phyloP scores from a whole-genome alignment of 2,329 filamentous ascomycete species.

The Mycosphaerella arachidis region DNA sequence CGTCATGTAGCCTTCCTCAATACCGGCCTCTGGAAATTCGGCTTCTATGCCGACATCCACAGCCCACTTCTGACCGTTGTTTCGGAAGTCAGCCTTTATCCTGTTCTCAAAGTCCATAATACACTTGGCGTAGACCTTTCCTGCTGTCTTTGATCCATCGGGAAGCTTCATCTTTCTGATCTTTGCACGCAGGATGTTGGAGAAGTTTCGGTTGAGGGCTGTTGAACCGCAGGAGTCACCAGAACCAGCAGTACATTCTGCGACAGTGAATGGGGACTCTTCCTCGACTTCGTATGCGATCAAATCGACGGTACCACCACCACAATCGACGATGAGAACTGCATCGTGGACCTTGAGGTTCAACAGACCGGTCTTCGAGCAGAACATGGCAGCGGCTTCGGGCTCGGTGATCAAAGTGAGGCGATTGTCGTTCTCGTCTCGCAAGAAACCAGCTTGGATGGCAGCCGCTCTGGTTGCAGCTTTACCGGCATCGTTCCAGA shows the following conservation, averaged over 20 bases:
- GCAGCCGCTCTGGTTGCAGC: constrained; percentile 92
- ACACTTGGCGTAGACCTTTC: constrained; percentile 96
- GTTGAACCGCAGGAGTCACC: constrained; percentile 98
- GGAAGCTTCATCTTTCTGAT: constrained; percentile 99
- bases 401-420: constrained; percentile 93
- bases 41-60: constrained; percentile 96
- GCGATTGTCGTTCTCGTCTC: constrained; percentile 96
- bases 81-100: constrained; percentile 99
- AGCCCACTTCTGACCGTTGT: constrained; percentile 98
- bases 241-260: constrained; percentile 93
- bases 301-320: constrained; percentile 96
- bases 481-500: constrained; percentile 99
- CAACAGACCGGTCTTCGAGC: constrained; percentile 89
- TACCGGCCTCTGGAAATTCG: constrained; percentile 94
- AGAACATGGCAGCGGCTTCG: constrained; percentile 95
- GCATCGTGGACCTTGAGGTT: constrained; percentile 98
- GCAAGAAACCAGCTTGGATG: constrained; percentile 92
- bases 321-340: constrained; percentile 96
- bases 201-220: constrained; percentile 95
- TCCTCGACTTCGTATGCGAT: constrained; percentile 99
- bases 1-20: constrained; percentile 99
- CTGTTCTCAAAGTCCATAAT: constrained; percentile 99
- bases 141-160: constrained; percentile 94
- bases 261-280: constrained; percentile 93
- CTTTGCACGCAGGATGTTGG: constrained; percentile 94